Conservation (phyloP, 192 early-diverging fungal species). For the Rhizoclosmatium globosum region DNA sequence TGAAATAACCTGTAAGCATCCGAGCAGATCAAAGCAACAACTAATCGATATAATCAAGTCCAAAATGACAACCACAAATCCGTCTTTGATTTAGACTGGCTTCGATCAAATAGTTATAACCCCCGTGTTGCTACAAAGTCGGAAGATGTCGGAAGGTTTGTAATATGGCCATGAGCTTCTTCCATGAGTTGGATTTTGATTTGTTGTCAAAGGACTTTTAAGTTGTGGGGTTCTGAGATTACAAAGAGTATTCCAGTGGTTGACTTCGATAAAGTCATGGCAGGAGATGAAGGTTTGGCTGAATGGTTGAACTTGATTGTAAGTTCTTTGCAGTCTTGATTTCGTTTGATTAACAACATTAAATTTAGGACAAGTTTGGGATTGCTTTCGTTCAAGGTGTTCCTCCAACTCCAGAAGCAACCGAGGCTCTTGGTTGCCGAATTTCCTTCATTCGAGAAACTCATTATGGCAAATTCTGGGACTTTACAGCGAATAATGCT, state of each 20-base stretch:
- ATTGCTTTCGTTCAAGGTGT: slow-evolving; percentile 79
- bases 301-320: slow-evolving; percentile 72
- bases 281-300: slow-evolving; percentile 69
- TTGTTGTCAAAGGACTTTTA: background rate
- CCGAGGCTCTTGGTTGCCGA: slow-evolving; percentile 68
- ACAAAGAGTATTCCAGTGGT: slow-evolving; percentile 51
- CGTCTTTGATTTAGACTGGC: slow-evolving; percentile 67
- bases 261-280: slow-evolving; percentile 72
- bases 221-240: slow-evolving; percentile 55
- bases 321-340: background rate
- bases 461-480: slow-evolving; percentile 82
- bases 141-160: background rate
- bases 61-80: slow-evolving; percentile 61
- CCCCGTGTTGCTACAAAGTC: slow-evolving; percentile 54
- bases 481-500: slow-evolving; percentile 75
- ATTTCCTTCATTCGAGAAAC: slow-evolving; percentile 81
- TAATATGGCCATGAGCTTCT: background rate
- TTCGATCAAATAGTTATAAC: slow-evolving; percentile 70
- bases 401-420: slow-evolving; percentile 67
- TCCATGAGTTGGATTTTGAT: background rate
- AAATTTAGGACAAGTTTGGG: slow-evolving; percentile 66
- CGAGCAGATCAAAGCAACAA: too few relatives aligned
- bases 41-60: background rate
- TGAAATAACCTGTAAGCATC: slow-evolving; percentile 33
- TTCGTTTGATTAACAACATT: background rate